A percentile compares a stretch with the other conserved stretches of the same genome.
phyloP scores from a whole-genome alignment of 1,284 basidiomycete genomes.

The Cryptococcus amylolentus region DNA sequence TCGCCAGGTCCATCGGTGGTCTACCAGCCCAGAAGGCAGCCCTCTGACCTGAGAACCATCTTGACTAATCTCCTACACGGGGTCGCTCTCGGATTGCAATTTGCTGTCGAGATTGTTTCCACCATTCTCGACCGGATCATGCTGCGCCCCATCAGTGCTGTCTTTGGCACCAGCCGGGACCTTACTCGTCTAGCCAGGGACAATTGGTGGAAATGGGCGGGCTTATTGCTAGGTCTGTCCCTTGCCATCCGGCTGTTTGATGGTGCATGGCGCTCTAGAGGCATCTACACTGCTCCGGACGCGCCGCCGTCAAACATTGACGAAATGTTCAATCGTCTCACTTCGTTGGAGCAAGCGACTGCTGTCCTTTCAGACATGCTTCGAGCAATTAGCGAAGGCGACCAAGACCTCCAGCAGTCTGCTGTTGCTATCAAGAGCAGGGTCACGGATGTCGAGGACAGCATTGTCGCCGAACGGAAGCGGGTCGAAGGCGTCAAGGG shows the following conservation, averaged over 20 bases:
- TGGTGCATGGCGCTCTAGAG: background rate
- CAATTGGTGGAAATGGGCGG: constrained; percentile 37
- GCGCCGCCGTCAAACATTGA: constrained; percentile 64
- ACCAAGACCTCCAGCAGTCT: constrained; percentile 9
- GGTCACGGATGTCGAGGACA: constrained; percentile 57
- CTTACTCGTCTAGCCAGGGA: constrained; percentile 9
- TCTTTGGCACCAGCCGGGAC: constrained; percentile 15
- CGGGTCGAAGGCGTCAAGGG: constrained; percentile 11
- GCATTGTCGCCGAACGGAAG: constrained; percentile 52
- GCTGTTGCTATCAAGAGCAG: constrained; percentile 13
- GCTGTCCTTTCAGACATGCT: constrained; percentile 32
- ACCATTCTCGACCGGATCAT: constrained; percentile 11
- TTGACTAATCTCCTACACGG: constrained; percentile 36
- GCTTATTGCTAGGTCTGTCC: constrained; percentile 23
- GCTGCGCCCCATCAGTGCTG: constrained; percentile 10
- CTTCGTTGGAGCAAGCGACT: constrained; percentile 44
- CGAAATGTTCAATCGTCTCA: constrained; percentile 65
- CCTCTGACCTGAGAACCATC: constrained; percentile 21
- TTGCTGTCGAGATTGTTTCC: constrained; percentile 21
- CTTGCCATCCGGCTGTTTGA: constrained; percentile 26
- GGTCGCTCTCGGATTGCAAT: constrained; percentile 22
- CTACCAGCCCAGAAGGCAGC: constrained; percentile 13
- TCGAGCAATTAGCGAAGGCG: constrained; percentile 14
- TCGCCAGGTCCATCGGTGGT: constrained; percentile 19
- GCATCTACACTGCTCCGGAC: constrained; percentile 50